Base-by-base conservation (phyloP, 768 basidiomycete genomes). In the Pleurotus salmoneostramineus region DNA sequence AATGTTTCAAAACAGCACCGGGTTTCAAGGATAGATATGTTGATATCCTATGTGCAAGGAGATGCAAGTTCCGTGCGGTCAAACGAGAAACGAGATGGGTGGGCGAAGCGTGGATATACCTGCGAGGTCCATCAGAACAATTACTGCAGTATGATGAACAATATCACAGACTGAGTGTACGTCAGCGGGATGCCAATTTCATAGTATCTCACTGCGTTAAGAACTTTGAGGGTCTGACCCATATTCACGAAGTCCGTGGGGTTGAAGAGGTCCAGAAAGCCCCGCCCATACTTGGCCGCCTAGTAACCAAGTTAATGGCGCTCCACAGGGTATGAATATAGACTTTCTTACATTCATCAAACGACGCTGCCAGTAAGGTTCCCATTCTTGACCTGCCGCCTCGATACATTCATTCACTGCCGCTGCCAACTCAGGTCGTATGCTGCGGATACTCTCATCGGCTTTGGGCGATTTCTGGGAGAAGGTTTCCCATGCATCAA, bases 261-360 rank as follows among this genome's bases (percentile, higher is more conserved):
- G 68, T 98, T 91, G 67, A 94, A 91, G 31, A 94, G 79, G 67
- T 98, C 97, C 61, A 99, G 72, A 68, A 95, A 99, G 0, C 93
- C 89, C 60, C 94, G 84, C 1, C 96, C 97, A 66, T 96, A 98
- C 68, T 95, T 95, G 6, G 96, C 96, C n/a, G 95, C 94, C 92
- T 96, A 62, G 0, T 33, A 45, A 33, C 15, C 49, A 17, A 42
- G 59, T 36, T 37, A 58, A 54, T 33, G 49, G 48, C 11, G 47
- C 56, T 36, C 33, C 37, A 14, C 35, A 56, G 8, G 11, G 17
- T 15, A 49, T 42, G 50, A 55, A 58, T n/a, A 21, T 37, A 34
- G 37, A 7, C 58, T 58, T 40, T 67, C 81, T 63, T 60, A 94
- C 95, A 68, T 86, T 91, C 15, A 98, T 77, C 48, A 98, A 79